phyloP scores from a whole-genome alignment of 176 grass and related monocot species.

The Melocanna baccifera region DNA sequence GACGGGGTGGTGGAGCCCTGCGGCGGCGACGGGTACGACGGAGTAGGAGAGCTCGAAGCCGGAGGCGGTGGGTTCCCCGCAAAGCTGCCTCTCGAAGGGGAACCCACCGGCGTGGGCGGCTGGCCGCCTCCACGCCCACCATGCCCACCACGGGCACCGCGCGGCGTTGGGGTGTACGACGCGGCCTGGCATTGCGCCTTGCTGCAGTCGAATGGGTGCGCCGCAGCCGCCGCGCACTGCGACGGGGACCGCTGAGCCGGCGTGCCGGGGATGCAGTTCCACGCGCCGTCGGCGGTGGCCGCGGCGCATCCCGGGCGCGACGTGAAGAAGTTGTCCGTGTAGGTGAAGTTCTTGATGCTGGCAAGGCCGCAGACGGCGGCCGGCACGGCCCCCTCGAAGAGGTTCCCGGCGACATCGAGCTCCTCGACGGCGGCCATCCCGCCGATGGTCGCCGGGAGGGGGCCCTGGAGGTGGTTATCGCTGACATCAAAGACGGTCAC shows the following conservation, averaged over 20 bases:
- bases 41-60: neutral
- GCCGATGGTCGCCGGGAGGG: constrained; percentile 16
- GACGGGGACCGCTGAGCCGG: constrained; percentile 30
- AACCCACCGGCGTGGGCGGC: neutral
- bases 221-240: constrained; percentile 51
- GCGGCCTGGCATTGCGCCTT: constrained; percentile 60
- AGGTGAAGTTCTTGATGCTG: constrained; percentile 56
- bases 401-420: constrained; percentile 59
- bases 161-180: constrained; percentile 15
- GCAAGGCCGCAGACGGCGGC: constrained; percentile 42
- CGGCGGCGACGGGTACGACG: constrained; percentile 4
- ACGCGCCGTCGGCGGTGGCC: constrained; percentile 42
- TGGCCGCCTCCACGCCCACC: neutral
- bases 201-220: constrained; percentile 73
- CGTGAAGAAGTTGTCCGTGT: constrained; percentile 70
- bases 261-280: constrained; percentile 70
- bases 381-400: constrained; percentile 55
- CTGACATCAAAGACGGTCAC: constrained; percentile 85
- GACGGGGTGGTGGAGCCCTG: neutral
- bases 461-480: constrained; percentile 55
- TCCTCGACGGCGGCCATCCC: constrained; percentile 54
- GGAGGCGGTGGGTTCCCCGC: neutral
- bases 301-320: constrained; percentile 35
- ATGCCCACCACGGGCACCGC: neutral
- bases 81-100: neutral